Evolutionary conservation across 495 filamentous ascomycete genomes (phyloP), one percentile per base, ranked within the genome.

Genomic region (Acidomyces sp.): DNA sequence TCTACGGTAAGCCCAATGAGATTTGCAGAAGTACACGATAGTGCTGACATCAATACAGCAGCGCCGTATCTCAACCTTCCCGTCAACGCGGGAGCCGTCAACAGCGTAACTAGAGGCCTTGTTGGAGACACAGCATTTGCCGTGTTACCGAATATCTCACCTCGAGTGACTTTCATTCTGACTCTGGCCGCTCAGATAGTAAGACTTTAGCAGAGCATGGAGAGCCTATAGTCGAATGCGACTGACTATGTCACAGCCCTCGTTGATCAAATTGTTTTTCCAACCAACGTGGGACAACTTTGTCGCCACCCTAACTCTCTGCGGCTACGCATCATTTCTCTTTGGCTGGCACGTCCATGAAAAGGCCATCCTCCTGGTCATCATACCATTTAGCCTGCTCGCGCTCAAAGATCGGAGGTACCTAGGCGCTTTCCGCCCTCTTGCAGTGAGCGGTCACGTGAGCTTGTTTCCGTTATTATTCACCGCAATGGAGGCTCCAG

Each of bases 301-400:
- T 58, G 65, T 95, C 36, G 85, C 84, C 6, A 82, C 84, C 3
- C 67, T 95, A 12, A 95, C 86, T 1, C 76, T 95, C n/a, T 95
- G 88, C 52, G 90, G 82, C 37, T 97, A 93, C 51, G 83, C 87
- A 0, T 94, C 90, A 0, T 97, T 97, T 64, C 70, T 97, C 16
- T 95, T 96, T 44, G 88, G 90, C 36, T 97, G 90, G 90, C 90
- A 97, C 54, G 90, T 97, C 15, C 90, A 97, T 52, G 90, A 97
- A 53, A 97, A 97, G 55, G 90, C 90, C 5, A 82, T 97, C 22
- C 75, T 97, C 11, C 70, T 95, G 35, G 80, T 96, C 52, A 83
- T 97, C 51, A 82, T 96, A 41, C 90, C 90, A 0, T 96, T 97
- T 68, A 88, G 80, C 51, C 71, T 97, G 42, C 80, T 97, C 41